Evolutionary conservation across 176 grass and related monocot species (phyloP).

Genomic region (Carex cristatella): DNA sequence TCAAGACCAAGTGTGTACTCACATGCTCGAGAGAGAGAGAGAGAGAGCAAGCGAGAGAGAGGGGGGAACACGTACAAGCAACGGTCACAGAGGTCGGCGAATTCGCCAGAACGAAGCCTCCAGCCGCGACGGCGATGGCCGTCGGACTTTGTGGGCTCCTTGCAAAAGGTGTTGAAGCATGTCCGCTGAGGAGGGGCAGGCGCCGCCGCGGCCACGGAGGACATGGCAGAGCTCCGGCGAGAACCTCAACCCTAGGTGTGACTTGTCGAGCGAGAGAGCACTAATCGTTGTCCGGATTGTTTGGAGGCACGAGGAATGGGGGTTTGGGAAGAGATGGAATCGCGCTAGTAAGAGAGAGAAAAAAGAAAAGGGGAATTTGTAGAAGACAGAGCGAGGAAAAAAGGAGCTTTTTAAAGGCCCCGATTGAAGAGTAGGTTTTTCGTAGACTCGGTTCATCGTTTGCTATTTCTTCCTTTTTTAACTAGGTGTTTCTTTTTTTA

Average conservation of each 20-base stretch:
- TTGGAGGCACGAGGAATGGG: slow-evolving; percentile 2
- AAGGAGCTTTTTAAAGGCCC: slow-evolving; percentile 52
- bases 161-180: slow-evolving; percentile 96
- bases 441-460: neutral
- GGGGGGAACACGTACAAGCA: slow-evolving; percentile 69
- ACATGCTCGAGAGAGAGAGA: slow-evolving; percentile 16
- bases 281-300: slow-evolving; percentile 14
- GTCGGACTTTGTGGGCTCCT: slow-evolving; percentile 59
- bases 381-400: neutral
- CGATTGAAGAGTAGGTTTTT: neutral
- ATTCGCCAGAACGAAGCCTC: slow-evolving; percentile 61
- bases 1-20: neutral
- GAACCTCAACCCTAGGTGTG: slow-evolving; percentile 38
- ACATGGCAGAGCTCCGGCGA: neutral
- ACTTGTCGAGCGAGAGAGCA: neutral
- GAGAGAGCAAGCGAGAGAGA: neutral
- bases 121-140: slow-evolving; percentile 57
- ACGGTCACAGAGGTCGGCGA: slow-evolving; percentile 85
- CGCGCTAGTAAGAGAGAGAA: slow-evolving; percentile 36
- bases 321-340: slow-evolving; percentile 36
- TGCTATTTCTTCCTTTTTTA: neutral
- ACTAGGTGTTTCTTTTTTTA: neutral
- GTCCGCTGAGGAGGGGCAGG: slow-evolving; percentile 36
- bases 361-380: slow-evolving; percentile 11
- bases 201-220: slow-evolving; percentile 16